A percentile compares a stretch with the other conserved stretches of the same genome.
phyloP scores from a whole-genome alignment of 2,329 filamentous ascomycete species.

The Alternaria longipes region DNA sequence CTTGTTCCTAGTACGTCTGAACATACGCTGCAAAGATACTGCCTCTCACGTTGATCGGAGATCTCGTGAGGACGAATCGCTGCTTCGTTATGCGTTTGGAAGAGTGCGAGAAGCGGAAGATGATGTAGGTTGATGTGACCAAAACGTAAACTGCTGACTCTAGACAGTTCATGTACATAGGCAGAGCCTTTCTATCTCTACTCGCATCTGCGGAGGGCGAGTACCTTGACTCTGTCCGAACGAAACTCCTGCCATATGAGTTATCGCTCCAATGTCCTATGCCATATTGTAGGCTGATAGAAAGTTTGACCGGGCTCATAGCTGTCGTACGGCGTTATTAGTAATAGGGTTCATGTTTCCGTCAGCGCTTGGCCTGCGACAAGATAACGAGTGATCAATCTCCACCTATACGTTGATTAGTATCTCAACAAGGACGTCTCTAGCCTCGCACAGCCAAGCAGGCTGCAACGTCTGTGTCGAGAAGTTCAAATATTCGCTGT shows the following conservation, averaged over 20 bases:
- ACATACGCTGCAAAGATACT: conserved; percentile 2
- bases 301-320: too few relatives aligned
- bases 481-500: too few relatives aligned
- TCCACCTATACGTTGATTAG: too few relatives aligned
- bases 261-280: too few relatives aligned
- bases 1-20: conserved; percentile 10
- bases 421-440: too few relatives aligned
- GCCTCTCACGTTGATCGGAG: conserved; percentile 9
- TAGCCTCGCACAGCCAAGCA: too few relatives aligned
- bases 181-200: conserved; percentile 5
- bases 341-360: too few relatives aligned
- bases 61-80: conserved; percentile 2
- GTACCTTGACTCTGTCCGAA: conserved; percentile 1
- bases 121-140: neutral
- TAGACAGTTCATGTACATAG: conserved; percentile 6
- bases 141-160: neutral
- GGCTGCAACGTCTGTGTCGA: too few relatives aligned
- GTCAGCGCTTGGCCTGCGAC: too few relatives aligned
- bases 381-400: too few relatives aligned
- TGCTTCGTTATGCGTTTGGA: conserved; percentile 2
- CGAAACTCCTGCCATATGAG: conserved; percentile 1
- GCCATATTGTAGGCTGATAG: too few relatives aligned
- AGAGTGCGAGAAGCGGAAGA: conserved; percentile 5
- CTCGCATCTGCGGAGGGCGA: conserved; percentile 1
- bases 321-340: too few relatives aligned